Percentiles rank a stretch among this genome's conserved stretches.
Conservation (phyloP, 108 stramenopile species). For the Schizochytrium sp. region DNA sequence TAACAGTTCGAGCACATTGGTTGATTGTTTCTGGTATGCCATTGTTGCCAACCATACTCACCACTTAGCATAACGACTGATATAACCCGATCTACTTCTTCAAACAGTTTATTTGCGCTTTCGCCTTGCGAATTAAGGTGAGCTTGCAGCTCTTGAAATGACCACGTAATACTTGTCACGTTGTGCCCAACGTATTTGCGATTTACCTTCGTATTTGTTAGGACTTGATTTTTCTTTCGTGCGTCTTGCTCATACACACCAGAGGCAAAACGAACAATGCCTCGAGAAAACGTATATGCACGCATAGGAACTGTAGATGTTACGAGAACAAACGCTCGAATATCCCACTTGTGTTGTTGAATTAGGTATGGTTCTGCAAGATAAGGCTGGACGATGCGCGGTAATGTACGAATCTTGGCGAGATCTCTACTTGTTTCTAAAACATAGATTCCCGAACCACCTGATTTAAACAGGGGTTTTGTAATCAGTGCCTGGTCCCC, state of each 20-base stretch:
- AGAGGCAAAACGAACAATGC: constrained; percentile 48
- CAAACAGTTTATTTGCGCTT: neutral
- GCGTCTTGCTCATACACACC: neutral
- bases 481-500: neutral
- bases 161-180: constrained; percentile 21
- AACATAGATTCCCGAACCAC: neutral
- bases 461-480: neutral
- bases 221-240: neutral
- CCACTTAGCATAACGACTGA: neutral
- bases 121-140: neutral
- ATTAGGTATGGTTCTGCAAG: constrained; percentile 25
- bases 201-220: constrained; percentile 28
- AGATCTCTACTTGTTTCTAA: neutral
- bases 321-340: constrained; percentile 44
- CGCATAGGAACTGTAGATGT: constrained; percentile 49
- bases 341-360: constrained; percentile 35
- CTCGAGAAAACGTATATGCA: neutral
- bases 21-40: no score
- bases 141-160: neutral
- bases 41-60: neutral
- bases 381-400: constrained; percentile 43
- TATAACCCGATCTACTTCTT: neutral
- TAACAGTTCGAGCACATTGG: neutral
- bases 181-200: neutral
- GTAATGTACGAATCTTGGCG: no score